These are phyloP conservation scores for Coffea eugenioides DNA, from an alignment of 257 asterid genomes.

Conservation along the genomic window DNA sequence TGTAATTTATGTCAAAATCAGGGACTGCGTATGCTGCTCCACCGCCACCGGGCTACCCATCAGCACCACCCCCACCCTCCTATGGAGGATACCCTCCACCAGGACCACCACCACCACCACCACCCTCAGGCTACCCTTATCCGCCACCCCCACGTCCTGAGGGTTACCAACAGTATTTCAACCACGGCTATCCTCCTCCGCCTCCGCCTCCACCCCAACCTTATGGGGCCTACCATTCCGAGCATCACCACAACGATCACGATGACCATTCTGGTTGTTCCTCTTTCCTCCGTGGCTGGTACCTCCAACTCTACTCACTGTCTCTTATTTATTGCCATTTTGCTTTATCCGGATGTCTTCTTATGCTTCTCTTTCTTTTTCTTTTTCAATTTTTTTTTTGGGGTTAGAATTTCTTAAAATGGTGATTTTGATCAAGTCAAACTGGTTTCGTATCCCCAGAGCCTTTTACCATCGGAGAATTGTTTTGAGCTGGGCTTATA, in stretches of 20 bases:
- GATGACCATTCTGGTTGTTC: conserved; percentile 37
- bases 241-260: conserved; percentile 40
- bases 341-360: background rate
- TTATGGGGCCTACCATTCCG: conserved; percentile 40
- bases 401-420: no score
- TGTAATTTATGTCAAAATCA: conserved; percentile 7
- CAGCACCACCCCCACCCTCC: conserved; percentile 57
- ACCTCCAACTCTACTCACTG: background rate
- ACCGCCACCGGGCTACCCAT: conserved; percentile 43
- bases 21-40: conserved; percentile 56
- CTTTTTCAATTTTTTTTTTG: no score
- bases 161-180: conserved; percentile 69
- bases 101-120: conserved; percentile 48
- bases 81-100: conserved; percentile 49
- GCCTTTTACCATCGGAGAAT: no score
- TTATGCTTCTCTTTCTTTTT: no score
- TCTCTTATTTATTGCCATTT: background rate
- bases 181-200: conserved; percentile 34
- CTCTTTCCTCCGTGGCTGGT: conserved; percentile 79
- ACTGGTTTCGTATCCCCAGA: no score
- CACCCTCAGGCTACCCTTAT: conserved; percentile 46
- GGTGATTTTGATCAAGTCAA: no score
- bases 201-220: conserved; percentile 39
- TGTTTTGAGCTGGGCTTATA: no score
- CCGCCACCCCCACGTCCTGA: conserved; percentile 47